These are phyloP conservation scores for Berkeleyomyces rouxiae DNA, from an alignment of 2,329 filamentous ascomycete species.

Conservation along the genomic window DNA sequence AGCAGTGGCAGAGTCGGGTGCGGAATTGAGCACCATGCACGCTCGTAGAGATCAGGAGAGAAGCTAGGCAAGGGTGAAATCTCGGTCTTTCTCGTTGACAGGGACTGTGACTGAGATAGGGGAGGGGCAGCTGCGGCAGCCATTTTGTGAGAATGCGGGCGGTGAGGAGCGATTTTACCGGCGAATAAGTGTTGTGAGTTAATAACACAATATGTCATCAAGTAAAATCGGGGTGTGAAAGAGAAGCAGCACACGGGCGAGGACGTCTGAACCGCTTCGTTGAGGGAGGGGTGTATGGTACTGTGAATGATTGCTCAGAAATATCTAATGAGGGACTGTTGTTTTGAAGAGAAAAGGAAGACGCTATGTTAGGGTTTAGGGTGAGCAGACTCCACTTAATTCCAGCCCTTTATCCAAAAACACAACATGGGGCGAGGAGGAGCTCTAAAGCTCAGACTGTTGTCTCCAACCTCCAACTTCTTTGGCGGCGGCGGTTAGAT, in stretches of 20 bases:
- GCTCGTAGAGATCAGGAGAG: constrained; percentile 43
- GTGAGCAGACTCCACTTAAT: background rate
- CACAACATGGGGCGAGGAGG: too few relatives aligned
- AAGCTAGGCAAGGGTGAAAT: constrained; percentile 34
- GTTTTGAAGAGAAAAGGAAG: background rate
- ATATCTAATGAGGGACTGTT: background rate
- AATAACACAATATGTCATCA: background rate
- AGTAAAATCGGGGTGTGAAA: background rate
- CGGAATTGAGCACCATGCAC: constrained; percentile 72
- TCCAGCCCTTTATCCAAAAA: background rate
- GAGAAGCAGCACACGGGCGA: background rate
- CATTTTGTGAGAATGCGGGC: background rate
- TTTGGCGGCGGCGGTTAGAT: too few relatives aligned
- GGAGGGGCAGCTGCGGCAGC: background rate
- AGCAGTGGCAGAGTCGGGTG: constrained; percentile 78
- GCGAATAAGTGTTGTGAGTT: background rate
- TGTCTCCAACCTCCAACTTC: too few relatives aligned
- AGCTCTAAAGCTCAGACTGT: too few relatives aligned
- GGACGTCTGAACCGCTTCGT: background rate
- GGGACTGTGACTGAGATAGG: background rate
- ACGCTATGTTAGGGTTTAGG: background rate
- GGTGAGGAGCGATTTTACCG: background rate
- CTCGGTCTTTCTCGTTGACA: constrained; percentile 12
- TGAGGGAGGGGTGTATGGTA: background rate
- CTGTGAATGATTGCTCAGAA: background rate